These are phyloP conservation scores for Pycnococcus provasolii DNA, from an alignment of 139 green algal species.

Conservation along the genomic window DNA sequence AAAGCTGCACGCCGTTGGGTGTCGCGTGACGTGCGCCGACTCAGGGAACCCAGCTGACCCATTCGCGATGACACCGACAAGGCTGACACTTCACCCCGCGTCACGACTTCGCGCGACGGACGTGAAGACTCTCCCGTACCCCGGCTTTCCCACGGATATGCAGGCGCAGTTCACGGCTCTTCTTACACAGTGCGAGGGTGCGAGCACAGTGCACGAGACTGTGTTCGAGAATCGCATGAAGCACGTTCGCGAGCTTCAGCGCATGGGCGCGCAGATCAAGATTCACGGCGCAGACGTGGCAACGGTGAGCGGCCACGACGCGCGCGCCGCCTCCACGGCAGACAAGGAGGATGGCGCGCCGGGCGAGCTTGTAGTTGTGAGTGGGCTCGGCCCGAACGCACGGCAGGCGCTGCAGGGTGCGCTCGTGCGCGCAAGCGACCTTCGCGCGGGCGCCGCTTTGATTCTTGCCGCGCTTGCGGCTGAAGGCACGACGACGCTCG, in stretches of 20 bases:
- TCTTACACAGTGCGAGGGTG: constrained; percentile 19
- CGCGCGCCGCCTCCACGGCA: constrained; percentile 12
- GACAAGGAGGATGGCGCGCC: background rate
- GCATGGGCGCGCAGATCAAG: constrained; percentile 39
- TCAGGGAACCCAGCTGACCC: background rate
- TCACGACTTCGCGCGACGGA: constrained; percentile 19
- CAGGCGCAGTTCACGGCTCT: constrained; percentile 43
- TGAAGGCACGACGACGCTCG: constrained; percentile 29
- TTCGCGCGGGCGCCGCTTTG: constrained; percentile 39
- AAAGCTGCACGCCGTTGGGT: constrained; percentile 32
- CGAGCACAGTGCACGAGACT: constrained; percentile 36
- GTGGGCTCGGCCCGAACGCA: background rate
- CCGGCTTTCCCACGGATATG: constrained; percentile 49
- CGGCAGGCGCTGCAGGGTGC: constrained; percentile 25
- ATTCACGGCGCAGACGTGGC: constrained; percentile 21
- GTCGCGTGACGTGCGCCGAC: background rate
- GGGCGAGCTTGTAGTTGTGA: background rate
- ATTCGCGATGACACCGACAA: background rate
- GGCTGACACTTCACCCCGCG: background rate
- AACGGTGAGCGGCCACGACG: constrained; percentile 17
- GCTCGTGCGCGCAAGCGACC: constrained; percentile 33
- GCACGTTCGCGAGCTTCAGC: constrained; percentile 36
- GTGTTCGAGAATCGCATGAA: constrained; percentile 46
- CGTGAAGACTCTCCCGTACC: constrained; percentile 39
- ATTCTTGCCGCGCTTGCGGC: constrained; percentile 44